Percentiles rank a stretch among this genome's conserved stretches.
Evolutionary conservation across 495 filamentous ascomycete species (phyloP).

Genomic region (Trichoderma virens): DNA sequence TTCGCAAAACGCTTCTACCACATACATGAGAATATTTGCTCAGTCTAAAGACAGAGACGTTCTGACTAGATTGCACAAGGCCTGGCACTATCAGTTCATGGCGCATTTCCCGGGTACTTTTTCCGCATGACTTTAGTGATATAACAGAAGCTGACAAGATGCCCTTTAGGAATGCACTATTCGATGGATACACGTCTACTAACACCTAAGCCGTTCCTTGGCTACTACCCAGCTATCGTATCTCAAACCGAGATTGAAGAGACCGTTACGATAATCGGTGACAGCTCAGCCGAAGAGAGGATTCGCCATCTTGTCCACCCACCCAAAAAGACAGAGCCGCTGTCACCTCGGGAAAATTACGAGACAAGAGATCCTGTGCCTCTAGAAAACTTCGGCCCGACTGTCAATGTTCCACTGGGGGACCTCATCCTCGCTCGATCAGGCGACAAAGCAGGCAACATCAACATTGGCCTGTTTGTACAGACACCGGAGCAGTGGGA

Average conservation of each 20-base stretch:
- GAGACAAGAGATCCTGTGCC: background rate
- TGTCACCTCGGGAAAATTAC: background rate
- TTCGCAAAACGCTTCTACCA: conserved; percentile 25
- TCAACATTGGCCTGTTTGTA: conserved; percentile 48
- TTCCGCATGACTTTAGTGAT: conserved; percentile 11
- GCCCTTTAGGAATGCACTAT: conserved; percentile 15
- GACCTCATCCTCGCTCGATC: conserved; percentile 43
- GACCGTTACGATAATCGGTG: conserved; percentile 17
- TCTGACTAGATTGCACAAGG: conserved; percentile 10
- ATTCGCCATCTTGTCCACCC: background rate
- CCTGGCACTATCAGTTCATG: conserved; percentile 17
- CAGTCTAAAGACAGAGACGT: conserved; percentile 20
- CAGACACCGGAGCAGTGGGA: conserved; percentile 30
- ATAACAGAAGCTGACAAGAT: conserved; percentile 19
- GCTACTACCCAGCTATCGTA: conserved; percentile 23
- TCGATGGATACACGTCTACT: conserved; percentile 20
- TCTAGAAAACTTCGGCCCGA: conserved; percentile 30
- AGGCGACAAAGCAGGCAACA: conserved; percentile 25
- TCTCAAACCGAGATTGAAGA: conserved; percentile 20
- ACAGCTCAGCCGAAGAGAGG: background rate
- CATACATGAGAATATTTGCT: conserved; percentile 23
- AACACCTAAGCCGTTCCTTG: conserved; percentile 20
- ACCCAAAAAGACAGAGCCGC: background rate
- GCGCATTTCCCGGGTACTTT: conserved; percentile 23
- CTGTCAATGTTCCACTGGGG: conserved; percentile 35